phyloP scores from a whole-genome alignment of 805 yeast genomes.

The Priceomyces fermenticarens region DNA sequence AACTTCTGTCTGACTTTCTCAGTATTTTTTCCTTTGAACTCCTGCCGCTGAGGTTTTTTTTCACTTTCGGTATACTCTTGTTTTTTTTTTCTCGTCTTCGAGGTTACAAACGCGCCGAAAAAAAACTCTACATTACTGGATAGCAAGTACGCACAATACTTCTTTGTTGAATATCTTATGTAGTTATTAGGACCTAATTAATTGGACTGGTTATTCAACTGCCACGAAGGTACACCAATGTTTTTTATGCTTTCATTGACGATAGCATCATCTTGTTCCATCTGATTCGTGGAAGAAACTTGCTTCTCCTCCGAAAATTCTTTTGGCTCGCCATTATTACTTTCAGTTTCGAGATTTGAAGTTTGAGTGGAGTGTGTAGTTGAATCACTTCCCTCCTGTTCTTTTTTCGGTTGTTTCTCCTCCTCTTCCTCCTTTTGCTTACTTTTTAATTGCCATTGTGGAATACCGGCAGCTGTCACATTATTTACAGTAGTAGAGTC shows the following conservation, averaged over 20 bases:
- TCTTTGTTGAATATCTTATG: no score
- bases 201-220: slow-evolving; percentile 19
- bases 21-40: no score
- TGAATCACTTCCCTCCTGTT: slow-evolving; percentile 1
- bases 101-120: no score
- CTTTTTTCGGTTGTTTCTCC: slow-evolving; percentile 11
- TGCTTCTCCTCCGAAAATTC: slow-evolving; percentile 2
- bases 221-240: slow-evolving; percentile 46
- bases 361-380: not conserved
- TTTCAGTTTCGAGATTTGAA: not conserved
- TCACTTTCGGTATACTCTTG: no score
- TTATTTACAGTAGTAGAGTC: slow-evolving; percentile 13
- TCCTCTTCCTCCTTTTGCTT: slow-evolving; percentile 27
- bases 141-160: no score
- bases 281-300: slow-evolving; percentile 16
- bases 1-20: no score
- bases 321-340: not conserved
- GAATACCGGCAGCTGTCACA: slow-evolving; percentile 41
- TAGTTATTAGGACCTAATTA: not conserved
- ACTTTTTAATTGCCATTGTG: slow-evolving; percentile 43
- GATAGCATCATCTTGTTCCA: slow-evolving; percentile 14
- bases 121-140: no score
- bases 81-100: no score
- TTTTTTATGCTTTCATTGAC: slow-evolving; percentile 28
- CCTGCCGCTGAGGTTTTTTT: no score